phyloP scores from a whole-genome alignment of 495 filamentous ascomycete genomes.

The Xylaria grammica region DNA sequence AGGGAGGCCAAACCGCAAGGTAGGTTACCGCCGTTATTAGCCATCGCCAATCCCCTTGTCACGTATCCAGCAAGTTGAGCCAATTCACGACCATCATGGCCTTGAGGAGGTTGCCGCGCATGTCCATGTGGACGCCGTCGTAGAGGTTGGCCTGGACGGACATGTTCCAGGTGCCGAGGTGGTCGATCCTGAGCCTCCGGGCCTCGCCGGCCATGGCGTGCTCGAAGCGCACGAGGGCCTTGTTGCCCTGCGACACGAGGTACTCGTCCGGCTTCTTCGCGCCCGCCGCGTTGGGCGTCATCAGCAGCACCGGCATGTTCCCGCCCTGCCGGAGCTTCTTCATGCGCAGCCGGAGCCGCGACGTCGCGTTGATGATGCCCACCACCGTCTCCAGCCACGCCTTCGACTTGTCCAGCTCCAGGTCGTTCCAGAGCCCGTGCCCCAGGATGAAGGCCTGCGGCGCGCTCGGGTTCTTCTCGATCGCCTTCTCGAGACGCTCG shows the following conservation, averaged over 20 bases:
- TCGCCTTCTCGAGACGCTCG: conserved; percentile 43
- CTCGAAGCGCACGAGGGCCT: conserved; percentile 56
- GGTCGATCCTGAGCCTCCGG: conserved; percentile 49
- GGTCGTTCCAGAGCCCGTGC: conserved; percentile 59
- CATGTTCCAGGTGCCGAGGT: conserved; percentile 62
- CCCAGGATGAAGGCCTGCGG: conserved; percentile 56
- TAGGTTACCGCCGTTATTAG: no score
- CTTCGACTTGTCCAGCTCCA: conserved; percentile 51
- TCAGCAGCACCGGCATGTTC: conserved; percentile 49
- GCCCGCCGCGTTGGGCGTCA: conserved; percentile 60
- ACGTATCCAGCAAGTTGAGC: conserved; percentile 44
- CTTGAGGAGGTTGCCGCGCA: conserved; percentile 59
- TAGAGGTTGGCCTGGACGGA: conserved; percentile 57
- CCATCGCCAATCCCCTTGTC: conserved; percentile 19
- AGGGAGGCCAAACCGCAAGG: no score
- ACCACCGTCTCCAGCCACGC: conserved; percentile 52
- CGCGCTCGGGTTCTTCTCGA: conserved; percentile 43
- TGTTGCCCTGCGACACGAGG: conserved; percentile 56
- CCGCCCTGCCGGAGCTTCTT: conserved; percentile 18
- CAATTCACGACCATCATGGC: conserved; percentile 64
- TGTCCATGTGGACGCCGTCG: conserved; percentile 60
- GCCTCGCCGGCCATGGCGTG: conserved; percentile 47
- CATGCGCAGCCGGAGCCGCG: conserved; percentile 27
- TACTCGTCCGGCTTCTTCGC: conserved; percentile 59
- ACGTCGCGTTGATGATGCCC: conserved; percentile 35